phyloP scores from a whole-genome alignment of 2,329 filamentous ascomycete species.

The Tolypocladium sp. region DNA sequence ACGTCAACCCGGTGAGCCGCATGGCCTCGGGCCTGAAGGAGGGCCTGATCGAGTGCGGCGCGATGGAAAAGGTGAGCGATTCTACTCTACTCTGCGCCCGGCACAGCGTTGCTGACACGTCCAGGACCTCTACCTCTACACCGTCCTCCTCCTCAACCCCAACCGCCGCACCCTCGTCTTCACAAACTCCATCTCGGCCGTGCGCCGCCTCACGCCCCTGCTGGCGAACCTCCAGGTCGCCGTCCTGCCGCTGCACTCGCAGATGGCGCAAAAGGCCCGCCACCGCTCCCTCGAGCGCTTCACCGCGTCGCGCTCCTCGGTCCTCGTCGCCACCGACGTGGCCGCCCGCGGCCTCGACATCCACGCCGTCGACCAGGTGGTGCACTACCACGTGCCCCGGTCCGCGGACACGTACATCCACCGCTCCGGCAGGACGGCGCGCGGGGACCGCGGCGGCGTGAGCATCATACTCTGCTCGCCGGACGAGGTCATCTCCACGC shows the following conservation, averaged over 20 bases:
- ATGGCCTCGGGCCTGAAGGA: slow-evolving; percentile 84
- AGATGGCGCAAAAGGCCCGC: slow-evolving; percentile 93
- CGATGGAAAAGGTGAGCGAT: slow-evolving; percentile 71
- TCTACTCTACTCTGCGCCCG: background rate
- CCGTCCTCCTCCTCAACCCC: slow-evolving; percentile 73
- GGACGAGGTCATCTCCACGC: slow-evolving; percentile 79
- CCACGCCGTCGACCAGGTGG: slow-evolving; percentile 74
- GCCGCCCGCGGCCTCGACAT: slow-evolving; percentile 93
- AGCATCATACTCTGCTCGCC: slow-evolving; percentile 85
- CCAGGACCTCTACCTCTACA: slow-evolving; percentile 85
- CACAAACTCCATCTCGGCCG: slow-evolving; percentile 90
- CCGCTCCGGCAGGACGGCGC: slow-evolving; percentile 86
- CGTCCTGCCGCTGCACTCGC: slow-evolving; percentile 74
- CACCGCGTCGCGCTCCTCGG: slow-evolving; percentile 52
- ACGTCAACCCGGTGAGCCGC: slow-evolving; percentile 80
- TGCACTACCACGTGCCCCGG: slow-evolving; percentile 93
- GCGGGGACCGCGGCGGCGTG: slow-evolving; percentile 66
- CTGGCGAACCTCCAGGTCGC: slow-evolving; percentile 74
- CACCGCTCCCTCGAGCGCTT: slow-evolving; percentile 90
- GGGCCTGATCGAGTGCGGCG: slow-evolving; percentile 82
- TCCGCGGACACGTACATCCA: slow-evolving; percentile 92
- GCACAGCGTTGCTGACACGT: slow-evolving; percentile 8
- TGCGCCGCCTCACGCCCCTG: slow-evolving; percentile 76
- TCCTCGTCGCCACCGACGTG: slow-evolving; percentile 88
- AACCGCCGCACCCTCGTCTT: slow-evolving; percentile 80